Conservation (phyloP, 176 grass and related monocot genomes). For the Triticum dicoccoides region DNA sequence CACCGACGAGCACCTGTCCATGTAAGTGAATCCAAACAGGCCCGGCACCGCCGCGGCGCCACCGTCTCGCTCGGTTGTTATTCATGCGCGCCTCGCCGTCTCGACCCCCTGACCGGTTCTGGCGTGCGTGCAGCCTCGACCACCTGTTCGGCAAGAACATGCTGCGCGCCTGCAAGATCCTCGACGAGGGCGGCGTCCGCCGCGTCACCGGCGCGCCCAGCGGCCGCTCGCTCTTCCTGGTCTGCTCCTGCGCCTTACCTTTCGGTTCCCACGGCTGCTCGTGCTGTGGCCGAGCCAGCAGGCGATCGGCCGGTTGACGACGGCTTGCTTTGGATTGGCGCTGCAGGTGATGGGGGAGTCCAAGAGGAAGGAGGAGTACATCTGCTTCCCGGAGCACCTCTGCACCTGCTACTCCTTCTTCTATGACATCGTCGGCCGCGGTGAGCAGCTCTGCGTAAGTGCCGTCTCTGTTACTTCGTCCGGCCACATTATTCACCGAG, state of each 20-base stretch:
- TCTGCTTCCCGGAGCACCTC: conserved; percentile 88
- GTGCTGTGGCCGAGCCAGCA: not conserved
- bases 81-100: not conserved
- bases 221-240: conserved; percentile 82
- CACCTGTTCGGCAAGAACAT: conserved; percentile 94
- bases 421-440: conserved; percentile 83
- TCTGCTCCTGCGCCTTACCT: not conserved
- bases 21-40: conserved; percentile 40
- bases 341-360: conserved; percentile 86
- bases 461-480: not conserved
- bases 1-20: conserved; percentile 77
- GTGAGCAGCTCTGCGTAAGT: conserved; percentile 76
- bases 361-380: conserved; percentile 92
- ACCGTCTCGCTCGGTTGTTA: not conserved
- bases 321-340: not conserved
- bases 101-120: not conserved
- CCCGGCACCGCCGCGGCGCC: not conserved
- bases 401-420: conserved; percentile 98
- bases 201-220: conserved; percentile 67
- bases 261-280: not conserved
- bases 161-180: conserved; percentile 76
- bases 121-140: conserved; percentile 49
- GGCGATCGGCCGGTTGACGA: not conserved
- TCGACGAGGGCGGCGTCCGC: conserved; percentile 77
- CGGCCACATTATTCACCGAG: not conserved